Base-by-base conservation (phyloP, 169 alveolate genomes). In the Plasmodium coatneyi region DNA sequence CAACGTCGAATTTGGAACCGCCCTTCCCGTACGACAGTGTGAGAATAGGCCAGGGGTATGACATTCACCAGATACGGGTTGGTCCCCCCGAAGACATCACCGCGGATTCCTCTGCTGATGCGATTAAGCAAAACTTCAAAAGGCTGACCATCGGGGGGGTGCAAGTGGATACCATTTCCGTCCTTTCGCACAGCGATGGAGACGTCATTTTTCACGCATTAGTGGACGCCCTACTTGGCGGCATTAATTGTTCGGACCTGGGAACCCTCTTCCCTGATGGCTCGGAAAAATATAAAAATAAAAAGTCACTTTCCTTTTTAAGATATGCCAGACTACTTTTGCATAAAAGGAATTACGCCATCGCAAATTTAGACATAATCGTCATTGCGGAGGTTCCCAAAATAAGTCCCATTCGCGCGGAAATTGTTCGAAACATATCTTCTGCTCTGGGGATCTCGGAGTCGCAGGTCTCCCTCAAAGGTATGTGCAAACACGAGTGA, bases 111-210 rank as follows among this genome's bases (percentile, higher is more conserved):
- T 36, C 34, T 16, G 60, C 60, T 2, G 22, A 3, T 49, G 22
- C 70, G 14, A 25, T 91, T 30, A 93, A 16, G 22, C 74, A 86
- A 14, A 91, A 49, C n/a, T 95, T 96, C 30, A 96, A 93, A 90
- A 81, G 90, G 7, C 82, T 96, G 74, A 96, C 81, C 80, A 89
- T 96, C 43, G 97, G 97, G 25, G 97, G 97, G 49, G 96, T 96
- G 10, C 41, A 36, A 46, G 82, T 96, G 39, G 91, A 82, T 3
- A 95, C 54, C 25, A 52, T 87, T 72, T 83, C 82, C 19, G 96
- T 97, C 22, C 92, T 96, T 36, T 97, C 98, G 3, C 99, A 97
- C 93, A 97, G 98, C 39, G 99, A 97, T 92, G 99, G 98, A 30
- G 99, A 97, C 91, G 97, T 96, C 49, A 95, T 97, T 79, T 92